phyloP scores from a whole-genome alignment of 2,329 filamentous ascomycete genomes.

The Sporothrix phasma region DNA sequence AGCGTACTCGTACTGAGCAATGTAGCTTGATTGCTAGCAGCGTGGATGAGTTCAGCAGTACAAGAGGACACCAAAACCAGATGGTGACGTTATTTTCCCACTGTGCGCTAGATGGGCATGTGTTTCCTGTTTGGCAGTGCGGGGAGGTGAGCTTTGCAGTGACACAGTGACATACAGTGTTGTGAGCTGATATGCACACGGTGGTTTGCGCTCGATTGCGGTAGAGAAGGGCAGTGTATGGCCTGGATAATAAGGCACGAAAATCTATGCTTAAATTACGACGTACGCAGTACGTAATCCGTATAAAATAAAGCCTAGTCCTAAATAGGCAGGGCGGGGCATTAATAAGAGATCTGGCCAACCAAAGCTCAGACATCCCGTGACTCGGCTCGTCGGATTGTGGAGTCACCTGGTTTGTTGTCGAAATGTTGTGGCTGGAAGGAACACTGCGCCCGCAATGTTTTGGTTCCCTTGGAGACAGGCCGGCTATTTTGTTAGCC shows the following conservation, averaged over 20 bases:
- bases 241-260: background rate
- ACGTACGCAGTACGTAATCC: background rate
- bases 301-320: background rate
- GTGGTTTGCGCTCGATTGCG: background rate
- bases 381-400: constrained; percentile 12
- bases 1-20: no score
- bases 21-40: constrained; percentile 5
- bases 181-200: background rate
- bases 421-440: constrained; percentile 14
- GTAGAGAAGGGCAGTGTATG: background rate
- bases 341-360: background rate
- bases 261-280: background rate
- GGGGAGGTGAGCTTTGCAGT: background rate
- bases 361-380: background rate
- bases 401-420: constrained; percentile 7
- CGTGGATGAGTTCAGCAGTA: constrained; percentile 3
- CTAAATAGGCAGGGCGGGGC: background rate
- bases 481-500: constrained; percentile 18
- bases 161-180: background rate
- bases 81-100: no score
- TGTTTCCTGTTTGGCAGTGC: background rate
- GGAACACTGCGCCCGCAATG: constrained; percentile 13
- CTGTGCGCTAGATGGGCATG: background rate
- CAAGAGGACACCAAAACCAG: background rate
- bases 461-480: constrained; percentile 23